These are phyloP conservation scores for Talaromyces borbonicus DNA, from an alignment of 495 filamentous ascomycete species.

Conservation along the genomic window DNA sequence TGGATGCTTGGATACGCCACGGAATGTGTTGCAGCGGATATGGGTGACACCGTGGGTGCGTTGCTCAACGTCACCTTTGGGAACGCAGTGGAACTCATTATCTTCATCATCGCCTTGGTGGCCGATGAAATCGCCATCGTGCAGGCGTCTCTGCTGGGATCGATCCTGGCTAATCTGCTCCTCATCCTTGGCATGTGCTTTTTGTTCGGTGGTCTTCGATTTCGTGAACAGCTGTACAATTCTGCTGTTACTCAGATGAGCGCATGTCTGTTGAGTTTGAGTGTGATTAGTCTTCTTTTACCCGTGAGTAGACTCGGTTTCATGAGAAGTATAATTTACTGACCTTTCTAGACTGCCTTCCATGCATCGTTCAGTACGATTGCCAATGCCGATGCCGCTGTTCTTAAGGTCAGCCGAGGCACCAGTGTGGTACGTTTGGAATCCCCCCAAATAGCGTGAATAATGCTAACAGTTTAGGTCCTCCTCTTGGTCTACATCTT, in stretches of 20 bases:
- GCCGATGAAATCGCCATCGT: conserved; percentile 82
- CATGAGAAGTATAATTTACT: background rate
- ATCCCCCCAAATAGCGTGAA: background rate
- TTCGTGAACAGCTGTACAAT: conserved; percentile 90
- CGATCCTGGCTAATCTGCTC: conserved; percentile 78
- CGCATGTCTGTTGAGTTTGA: conserved; percentile 79
- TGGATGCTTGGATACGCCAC: conserved; percentile 72
- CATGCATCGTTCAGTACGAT: conserved; percentile 69
- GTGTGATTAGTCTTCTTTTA: conserved; percentile 74
- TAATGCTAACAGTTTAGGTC: conserved; percentile 26
- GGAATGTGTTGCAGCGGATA: conserved; percentile 64
- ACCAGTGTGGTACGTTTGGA: conserved; percentile 64
- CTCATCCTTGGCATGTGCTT: conserved; percentile 90
- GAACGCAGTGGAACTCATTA: conserved; percentile 84
- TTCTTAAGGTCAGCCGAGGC: conserved; percentile 76
- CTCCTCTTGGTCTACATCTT: conserved; percentile 74
- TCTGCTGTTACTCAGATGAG: conserved; percentile 94
- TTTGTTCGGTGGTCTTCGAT: conserved; percentile 74
- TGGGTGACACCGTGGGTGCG: conserved; percentile 74
- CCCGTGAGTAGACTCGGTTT: conserved; percentile 38
- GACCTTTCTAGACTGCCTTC: conserved; percentile 58
- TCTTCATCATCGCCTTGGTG: conserved; percentile 60
- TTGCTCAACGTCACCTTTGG: conserved; percentile 83
- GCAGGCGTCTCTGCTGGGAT: conserved; percentile 79
- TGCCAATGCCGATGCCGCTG: conserved; percentile 52